These are phyloP conservation scores for Trebouxia sp. DNA, from an alignment of 139 green algal genomes.

Conservation along the genomic window DNA sequence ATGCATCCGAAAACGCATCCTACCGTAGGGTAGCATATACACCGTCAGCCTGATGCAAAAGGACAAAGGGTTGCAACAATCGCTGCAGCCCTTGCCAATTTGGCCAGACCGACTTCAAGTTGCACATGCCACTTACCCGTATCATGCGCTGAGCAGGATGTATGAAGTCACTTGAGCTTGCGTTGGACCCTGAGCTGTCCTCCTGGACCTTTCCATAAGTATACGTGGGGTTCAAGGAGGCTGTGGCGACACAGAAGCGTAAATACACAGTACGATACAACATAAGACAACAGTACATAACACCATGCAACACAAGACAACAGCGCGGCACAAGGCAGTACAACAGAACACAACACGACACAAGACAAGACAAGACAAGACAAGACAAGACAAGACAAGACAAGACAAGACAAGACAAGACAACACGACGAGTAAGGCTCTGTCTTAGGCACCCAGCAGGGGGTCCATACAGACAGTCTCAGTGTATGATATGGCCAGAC, in stretches of 20 bases:
- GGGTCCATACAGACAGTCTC: too few relatives aligned
- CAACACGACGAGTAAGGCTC: too few relatives aligned
- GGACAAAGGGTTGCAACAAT: background rate
- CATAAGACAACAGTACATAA: background rate
- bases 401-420: too few relatives aligned
- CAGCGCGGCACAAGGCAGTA: background rate
- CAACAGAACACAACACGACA: too few relatives aligned
- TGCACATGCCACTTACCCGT: background rate
- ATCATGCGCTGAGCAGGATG: constrained; percentile 5
- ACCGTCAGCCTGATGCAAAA: background rate
- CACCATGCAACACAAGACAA: background rate
- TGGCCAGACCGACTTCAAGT: background rate
- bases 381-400: too few relatives aligned
- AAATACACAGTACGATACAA: too few relatives aligned
- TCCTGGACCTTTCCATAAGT: constrained; percentile 50
- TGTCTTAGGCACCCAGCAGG: too few relatives aligned
- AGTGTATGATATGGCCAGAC: too few relatives aligned
- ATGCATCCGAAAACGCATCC: too few relatives aligned
- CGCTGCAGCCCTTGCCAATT: background rate
- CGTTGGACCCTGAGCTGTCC: background rate
- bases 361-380: too few relatives aligned
- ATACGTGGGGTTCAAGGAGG: constrained; percentile 61
- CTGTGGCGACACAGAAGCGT: constrained; percentile 41
- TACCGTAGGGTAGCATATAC: background rate
- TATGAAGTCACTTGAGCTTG: background rate